A percentile compares a stretch with the other conserved stretches of the same genome.
These are phyloP conservation scores for Wallacemonas sp. DNA, from an alignment of 208 protist species.

Conservation along the genomic window DNA sequence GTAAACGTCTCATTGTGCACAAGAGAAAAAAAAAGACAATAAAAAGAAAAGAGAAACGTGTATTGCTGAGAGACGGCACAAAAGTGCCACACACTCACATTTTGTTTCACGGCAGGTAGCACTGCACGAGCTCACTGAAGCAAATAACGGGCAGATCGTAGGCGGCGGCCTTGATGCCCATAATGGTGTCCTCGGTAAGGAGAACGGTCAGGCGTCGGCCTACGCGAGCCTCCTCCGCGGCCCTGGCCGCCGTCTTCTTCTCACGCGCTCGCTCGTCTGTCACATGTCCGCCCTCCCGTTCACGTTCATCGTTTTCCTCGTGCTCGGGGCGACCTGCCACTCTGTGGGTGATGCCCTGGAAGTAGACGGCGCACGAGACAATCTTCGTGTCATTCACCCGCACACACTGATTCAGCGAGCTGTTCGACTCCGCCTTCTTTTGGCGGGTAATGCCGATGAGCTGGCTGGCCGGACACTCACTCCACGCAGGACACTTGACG, in stretches of 20 bases:
- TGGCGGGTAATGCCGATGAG: constrained; percentile 5
- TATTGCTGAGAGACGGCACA: neutral
- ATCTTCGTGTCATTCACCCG: constrained; percentile 19
- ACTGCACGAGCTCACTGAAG: neutral
- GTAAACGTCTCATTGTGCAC: neutral
- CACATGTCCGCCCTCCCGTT: neutral
- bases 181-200: constrained; percentile 6
- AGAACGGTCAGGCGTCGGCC: neutral
- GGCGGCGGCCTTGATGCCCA: constrained; percentile 16
- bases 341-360: constrained; percentile 1
- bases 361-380: constrained; percentile 26
- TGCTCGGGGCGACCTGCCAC: neutral
- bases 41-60: constrained; percentile 17
- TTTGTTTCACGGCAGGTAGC: neutral
- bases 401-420: constrained; percentile 9
- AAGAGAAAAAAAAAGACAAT: neutral
- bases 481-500: neutral
- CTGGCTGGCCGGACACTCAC: neutral
- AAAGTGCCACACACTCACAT: no score
- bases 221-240: neutral
- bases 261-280: no score
- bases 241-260: neutral
- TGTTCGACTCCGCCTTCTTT: neutral
- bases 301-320: neutral
- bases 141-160: constrained; percentile 19